Conservation (phyloP, 805 yeast species). For the Candida morakotiae region DNA sequence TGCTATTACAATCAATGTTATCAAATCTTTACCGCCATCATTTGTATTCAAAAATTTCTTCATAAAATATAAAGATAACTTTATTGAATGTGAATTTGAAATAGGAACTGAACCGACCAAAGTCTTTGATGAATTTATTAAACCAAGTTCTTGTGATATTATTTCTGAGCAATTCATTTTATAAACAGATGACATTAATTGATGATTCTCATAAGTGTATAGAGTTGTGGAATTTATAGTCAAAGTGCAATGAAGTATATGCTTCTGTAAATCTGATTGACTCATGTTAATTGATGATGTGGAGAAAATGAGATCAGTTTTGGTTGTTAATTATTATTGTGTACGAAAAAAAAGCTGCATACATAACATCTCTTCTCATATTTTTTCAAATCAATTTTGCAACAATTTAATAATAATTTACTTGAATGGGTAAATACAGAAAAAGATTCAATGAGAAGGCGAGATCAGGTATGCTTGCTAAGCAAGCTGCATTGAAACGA, state of each 20-base stretch:
- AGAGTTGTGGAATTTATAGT: conserved; percentile 56
- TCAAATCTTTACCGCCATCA: conserved; percentile 45
- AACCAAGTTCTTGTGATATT: conserved; percentile 50
- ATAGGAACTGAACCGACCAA: conserved; percentile 36
- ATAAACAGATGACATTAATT: conserved; percentile 35
- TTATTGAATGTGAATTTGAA: conserved; percentile 20
- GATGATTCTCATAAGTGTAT: conserved; percentile 52
- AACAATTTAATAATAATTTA: background rate
- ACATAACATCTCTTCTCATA: conserved; percentile 4
- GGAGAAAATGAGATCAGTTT: background rate
- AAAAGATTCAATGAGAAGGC: conserved; percentile 82
- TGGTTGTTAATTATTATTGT: background rate
- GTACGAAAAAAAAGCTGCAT: conserved; percentile 1
- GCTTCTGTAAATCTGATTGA: conserved; percentile 10
- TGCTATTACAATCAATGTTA: conserved; percentile 49
- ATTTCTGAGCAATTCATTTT: conserved; percentile 50
- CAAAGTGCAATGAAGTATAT: conserved; percentile 44
- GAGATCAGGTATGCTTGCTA: conserved; percentile 77
- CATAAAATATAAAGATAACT: conserved; percentile 43
- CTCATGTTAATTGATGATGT: conserved; percentile 4
- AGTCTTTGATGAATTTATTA: conserved; percentile 46
- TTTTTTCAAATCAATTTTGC: conserved; percentile 3
- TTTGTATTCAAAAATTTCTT: conserved; percentile 38
- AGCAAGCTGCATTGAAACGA: conserved; percentile 62
- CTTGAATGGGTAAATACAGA: conserved; percentile 73